Base-by-base conservation (phyloP, 2,329 filamentous ascomycete genomes). In the Geosmithia morbida region DNA sequence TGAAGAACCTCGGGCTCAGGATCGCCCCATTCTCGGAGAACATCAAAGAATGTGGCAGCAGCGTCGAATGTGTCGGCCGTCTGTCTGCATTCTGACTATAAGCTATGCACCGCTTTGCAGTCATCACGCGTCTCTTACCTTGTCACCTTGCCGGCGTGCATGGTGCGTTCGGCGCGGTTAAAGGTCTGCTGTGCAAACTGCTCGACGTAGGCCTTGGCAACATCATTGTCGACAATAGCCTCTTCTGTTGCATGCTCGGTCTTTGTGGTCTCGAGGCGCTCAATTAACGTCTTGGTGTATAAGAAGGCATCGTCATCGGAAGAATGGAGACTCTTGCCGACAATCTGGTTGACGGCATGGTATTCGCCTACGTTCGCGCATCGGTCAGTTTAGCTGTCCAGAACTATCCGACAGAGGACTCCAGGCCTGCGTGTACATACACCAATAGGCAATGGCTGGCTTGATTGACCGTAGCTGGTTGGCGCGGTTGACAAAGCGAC, bases 51-150 rank as follows among this genome's bases (percentile, higher is more conserved):
- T 0, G 88, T 94, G 0, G 87, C 83, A 0, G 92, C 87, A 2
- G 94, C 92, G 59, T 89, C 84, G 55, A 97, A 94, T 0, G 89
- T 97, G 59, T 94, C 87, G 50, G 87, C 88, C 0, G 92, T 98
- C 74, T 94, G 85, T 56, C 86, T 89, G 45, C 8, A 26, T 5
- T 19, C 43, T 8, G 5, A 22, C 2, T 11, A 16, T 22, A 14
- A 42, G 41, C 8, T 7, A 42, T 2, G 20, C 41, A 10, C 14
- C 33, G 6, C 11, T 37, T 7, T 13, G 33, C 33, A 37, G 33
- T 11, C 13, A 11, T 5, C 11, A 3, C 11, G 33, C 13, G 33
- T 0, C 4, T 52, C 63, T 44, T 66, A 87, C 84, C 79, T 82
- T 41, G 87, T 89, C 51, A 87, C 88, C 59, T 84, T 89, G 66